Conservation (phyloP, 805 yeast species). For the Tetrapisispora phaffii region DNA sequence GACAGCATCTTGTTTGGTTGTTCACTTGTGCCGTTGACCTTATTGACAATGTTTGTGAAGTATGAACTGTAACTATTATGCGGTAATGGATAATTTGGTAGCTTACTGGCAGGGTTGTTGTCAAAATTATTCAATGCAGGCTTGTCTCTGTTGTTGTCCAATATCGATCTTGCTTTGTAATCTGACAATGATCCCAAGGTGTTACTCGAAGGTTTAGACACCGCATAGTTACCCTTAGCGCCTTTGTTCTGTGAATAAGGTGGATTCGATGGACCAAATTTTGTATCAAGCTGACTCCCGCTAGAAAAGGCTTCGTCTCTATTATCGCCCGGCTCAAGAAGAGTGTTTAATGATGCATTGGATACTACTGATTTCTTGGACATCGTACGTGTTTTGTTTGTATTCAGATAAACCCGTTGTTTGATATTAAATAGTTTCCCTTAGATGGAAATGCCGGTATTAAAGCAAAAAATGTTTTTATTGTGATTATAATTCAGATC, state of each 20-base stretch:
- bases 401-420: background rate
- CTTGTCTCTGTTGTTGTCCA: background rate
- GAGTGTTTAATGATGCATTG: background rate
- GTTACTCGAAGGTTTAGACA: background rate
- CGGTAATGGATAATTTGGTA: background rate
- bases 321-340: background rate
- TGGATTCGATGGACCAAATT: background rate
- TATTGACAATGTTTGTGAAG: background rate
- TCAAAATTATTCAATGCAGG: background rate
- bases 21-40: background rate
- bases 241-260: background rate
- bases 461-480: background rate
- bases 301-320: background rate
- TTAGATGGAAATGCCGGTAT: no score
- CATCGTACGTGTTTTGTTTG: no score
- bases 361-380: background rate
- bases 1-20: background rate
- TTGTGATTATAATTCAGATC: no score
- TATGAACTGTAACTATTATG: conserved; percentile 1
- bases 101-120: background rate
- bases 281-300: background rate
- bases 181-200: background rate
- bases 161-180: background rate
- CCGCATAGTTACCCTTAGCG: background rate
- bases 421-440: no score